Evolutionary conservation across 805 yeast species (phyloP).

Genomic region (Pichia californica): DNA sequence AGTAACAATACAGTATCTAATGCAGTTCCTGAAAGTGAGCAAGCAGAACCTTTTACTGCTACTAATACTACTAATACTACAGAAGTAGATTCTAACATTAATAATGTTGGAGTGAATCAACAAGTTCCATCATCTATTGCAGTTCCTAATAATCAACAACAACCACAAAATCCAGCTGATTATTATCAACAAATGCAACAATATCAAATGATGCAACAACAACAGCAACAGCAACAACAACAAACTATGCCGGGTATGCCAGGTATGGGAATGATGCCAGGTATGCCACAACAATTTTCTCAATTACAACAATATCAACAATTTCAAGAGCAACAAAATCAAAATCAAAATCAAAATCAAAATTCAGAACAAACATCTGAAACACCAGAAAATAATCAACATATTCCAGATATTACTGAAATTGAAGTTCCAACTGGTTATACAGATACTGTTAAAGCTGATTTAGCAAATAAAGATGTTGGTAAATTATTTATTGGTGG

Average conservation of each 20-base stretch:
- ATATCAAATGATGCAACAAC: slow-evolving; percentile 12
- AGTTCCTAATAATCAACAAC: no score
- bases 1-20: not conserved
- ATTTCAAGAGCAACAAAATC: slow-evolving; percentile 10
- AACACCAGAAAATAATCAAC: not conserved
- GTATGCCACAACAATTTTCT: slow-evolving; percentile 15
- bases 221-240: slow-evolving; percentile 2
- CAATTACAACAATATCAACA: slow-evolving; percentile 15
- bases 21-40: not conserved
- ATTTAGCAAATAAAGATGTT: slow-evolving; percentile 55
- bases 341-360: not conserved
- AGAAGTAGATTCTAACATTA: not conserved
- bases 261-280: slow-evolving; percentile 1
- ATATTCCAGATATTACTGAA: slow-evolving; percentile 12
- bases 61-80: no score
- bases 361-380: not conserved
- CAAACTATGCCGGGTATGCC: slow-evolving; percentile 3
- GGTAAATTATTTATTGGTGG: slow-evolving; percentile 97
- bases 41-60: no score
- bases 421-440: slow-evolving; percentile 12
- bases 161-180: slow-evolving; percentile 1
- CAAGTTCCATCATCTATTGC: no score
- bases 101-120: no score
- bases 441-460: slow-evolving; percentile 35
- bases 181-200: slow-evolving; percentile 10